Evolutionary conservation across 305 asterid genomes (phyloP), one percentile per base, ranked within the genome.

Genomic region (Coffea humblotiana): DNA sequence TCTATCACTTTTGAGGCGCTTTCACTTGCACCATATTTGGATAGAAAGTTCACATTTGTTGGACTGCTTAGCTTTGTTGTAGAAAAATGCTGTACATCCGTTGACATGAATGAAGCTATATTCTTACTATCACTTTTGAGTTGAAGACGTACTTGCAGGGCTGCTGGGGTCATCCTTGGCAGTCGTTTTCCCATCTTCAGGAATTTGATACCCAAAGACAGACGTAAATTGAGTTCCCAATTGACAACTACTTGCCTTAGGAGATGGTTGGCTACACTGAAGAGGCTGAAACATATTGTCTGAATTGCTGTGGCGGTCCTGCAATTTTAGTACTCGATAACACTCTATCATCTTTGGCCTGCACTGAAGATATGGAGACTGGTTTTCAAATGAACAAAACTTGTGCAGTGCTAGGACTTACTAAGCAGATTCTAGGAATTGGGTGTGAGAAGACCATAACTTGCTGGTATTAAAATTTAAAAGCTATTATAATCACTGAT

Each of bases 331-430:
- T 86, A 47, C 82, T 85, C 84, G 85, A 75, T 76, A 89, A 80
- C 88, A 87, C 58, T 49, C 85, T 82, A 84, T 91, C 97, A 67
- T 95, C 94, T 90, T 84, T 88, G 87, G 90, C 94, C 99, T 95
- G 99, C 93, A 86, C 91, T 87, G 90, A 79, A 86, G 77, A 80
- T 9, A 73, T 79, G 84, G 69, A 88, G 84, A 79, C 78, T 83
- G 85, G 84, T 83, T 85, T 77, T 77, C 56, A 74, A 68, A 82
- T 32, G 82, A 81, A 23, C 71, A 77, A 65, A 52, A 82, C n/a
- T 3, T 0, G 67, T 23, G 14, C 25, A 54, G 54, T 52, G 4
- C 5, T 27, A 2, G 7, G 19, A 77, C 51, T 48, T 27, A 15
- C 32, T 58, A 1, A 56, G 61, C 78, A 63, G 37, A 58, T 32